Percentiles rank a stretch among this genome's conserved stretches.
Evolutionary conservation across 352 stramenopile genomes (phyloP).

Genomic region (Saprolegnia parasitica): DNA sequence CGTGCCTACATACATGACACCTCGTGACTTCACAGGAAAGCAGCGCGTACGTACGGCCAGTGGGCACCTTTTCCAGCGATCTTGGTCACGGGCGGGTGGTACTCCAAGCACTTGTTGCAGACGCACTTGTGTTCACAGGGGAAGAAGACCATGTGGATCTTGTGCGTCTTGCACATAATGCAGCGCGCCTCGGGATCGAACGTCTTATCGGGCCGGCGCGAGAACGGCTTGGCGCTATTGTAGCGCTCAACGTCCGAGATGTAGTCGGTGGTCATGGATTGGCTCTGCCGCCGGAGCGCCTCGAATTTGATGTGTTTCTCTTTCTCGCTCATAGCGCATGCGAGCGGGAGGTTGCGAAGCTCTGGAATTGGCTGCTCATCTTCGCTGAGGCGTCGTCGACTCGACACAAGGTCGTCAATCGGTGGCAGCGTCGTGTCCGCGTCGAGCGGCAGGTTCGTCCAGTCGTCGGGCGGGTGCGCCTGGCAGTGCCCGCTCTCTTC

Average conservation of each 20-base stretch:
- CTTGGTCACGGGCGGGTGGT: slow-evolving; percentile 40
- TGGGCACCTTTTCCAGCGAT: slow-evolving; percentile 25
- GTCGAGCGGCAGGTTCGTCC: background rate
- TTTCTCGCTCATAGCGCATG: background rate
- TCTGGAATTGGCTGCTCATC: background rate
- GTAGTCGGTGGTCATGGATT: slow-evolving; percentile 52
- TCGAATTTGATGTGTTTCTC: background rate
- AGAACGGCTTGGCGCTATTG: slow-evolving; percentile 49
- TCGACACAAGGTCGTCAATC: background rate
- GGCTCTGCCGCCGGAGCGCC: slow-evolving; percentile 9
- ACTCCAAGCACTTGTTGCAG: slow-evolving; percentile 48
- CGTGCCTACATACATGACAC: slow-evolving; percentile 13
- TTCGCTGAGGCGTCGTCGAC: background rate
- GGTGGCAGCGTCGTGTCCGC: background rate
- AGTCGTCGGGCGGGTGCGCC: slow-evolving; percentile 10
- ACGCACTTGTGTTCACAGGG: slow-evolving; percentile 64
- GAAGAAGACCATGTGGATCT: slow-evolving; percentile 47
- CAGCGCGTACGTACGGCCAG: slow-evolving; percentile 36
- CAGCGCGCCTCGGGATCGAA: slow-evolving; percentile 42
- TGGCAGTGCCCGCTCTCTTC: slow-evolving; percentile 19
- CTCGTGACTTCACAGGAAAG: slow-evolving; percentile 22
- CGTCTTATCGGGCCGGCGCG: slow-evolving; percentile 39
- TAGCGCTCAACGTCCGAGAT: slow-evolving; percentile 47
- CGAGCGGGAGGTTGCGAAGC: background rate
- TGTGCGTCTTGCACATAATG: slow-evolving; percentile 40